Percentiles rank a stretch among this genome's conserved stretches.
These are phyloP conservation scores for Diaporthe vexans DNA, from an alignment of 2,329 filamentous ascomycete species.

Conservation along the genomic window DNA sequence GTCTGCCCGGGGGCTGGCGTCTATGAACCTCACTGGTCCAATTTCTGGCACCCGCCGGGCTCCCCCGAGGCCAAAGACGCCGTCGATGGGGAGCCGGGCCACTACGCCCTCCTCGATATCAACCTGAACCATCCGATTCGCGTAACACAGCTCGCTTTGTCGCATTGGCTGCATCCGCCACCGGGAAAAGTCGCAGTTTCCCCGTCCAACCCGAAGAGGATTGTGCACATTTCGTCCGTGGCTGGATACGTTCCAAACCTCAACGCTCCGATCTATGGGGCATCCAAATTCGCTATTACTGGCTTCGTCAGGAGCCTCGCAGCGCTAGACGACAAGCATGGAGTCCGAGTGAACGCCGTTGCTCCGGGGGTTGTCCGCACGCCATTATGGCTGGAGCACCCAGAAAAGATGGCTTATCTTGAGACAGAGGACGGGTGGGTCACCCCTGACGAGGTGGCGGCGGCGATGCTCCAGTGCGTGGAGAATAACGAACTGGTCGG, in stretches of 20 bases:
- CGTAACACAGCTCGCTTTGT: conserved; percentile 56
- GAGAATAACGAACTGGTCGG: conserved; percentile 52
- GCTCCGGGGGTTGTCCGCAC: conserved; percentile 61
- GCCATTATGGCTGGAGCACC: conserved; percentile 60
- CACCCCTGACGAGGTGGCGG: conserved; percentile 57
- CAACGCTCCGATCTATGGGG: conserved; percentile 55
- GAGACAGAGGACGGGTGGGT: conserved; percentile 56
- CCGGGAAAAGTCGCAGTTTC: conserved; percentile 41
- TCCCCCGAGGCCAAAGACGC: conserved; percentile 51
- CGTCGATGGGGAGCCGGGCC: conserved; percentile 44
- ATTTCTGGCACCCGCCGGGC: conserved; percentile 59
- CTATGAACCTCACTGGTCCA: conserved; percentile 60
- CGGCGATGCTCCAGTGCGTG: conserved; percentile 58
- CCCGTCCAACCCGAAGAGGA: conserved; percentile 50
- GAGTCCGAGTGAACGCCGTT: conserved; percentile 58
- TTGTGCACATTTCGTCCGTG: conserved; percentile 56
- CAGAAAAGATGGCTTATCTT: conserved; percentile 57
- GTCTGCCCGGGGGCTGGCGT: conserved; percentile 62
- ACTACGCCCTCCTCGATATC: conserved; percentile 55
- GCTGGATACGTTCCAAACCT: conserved; percentile 54
- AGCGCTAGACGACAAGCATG: conserved; percentile 49
- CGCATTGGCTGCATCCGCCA: conserved; percentile 53
- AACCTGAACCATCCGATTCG: conserved; percentile 59
- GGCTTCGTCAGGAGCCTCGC: conserved; percentile 59
- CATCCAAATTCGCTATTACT: conserved; percentile 55